phyloP scores from a whole-genome alignment of 768 basidiomycete genomes.

The Collybiopsis luxurians region DNA sequence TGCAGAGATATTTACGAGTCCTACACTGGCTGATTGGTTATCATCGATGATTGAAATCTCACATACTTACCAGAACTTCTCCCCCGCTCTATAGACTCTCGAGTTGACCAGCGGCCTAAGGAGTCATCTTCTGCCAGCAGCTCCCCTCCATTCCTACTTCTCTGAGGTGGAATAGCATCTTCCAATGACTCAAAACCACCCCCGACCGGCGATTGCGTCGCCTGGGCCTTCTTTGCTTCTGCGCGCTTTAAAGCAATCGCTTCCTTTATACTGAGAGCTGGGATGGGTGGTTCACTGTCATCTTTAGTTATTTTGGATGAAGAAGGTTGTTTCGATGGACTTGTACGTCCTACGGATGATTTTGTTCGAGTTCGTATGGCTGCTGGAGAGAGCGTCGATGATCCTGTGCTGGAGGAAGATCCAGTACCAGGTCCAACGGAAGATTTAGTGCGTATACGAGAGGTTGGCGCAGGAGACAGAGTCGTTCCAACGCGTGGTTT shows the following conservation, averaged over 20 bases:
- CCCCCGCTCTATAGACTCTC: slow-evolving; percentile 75
- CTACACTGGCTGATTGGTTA: slow-evolving; percentile 41
- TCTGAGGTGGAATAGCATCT: slow-evolving; percentile 39
- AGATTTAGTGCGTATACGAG: slow-evolving; percentile 18
- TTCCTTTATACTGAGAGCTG: slow-evolving; percentile 59
- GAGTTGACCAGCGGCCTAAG: slow-evolving; percentile 63
- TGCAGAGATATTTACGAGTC: slow-evolving; percentile 72
- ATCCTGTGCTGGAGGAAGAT: too few relatives aligned
- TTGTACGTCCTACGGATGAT: slow-evolving; percentile 19
- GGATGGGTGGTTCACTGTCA: slow-evolving; percentile 19
- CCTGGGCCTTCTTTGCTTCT: slow-evolving; percentile 65
- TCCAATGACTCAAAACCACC: slow-evolving; percentile 43
- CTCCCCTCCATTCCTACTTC: slow-evolving; percentile 15
- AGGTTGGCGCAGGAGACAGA: neutral
- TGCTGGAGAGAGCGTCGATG: neutral
- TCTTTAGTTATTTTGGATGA: slow-evolving; percentile 13
- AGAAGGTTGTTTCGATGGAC: slow-evolving; percentile 23
- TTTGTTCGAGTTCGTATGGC: slow-evolving; percentile 30
- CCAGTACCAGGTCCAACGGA: slow-evolving; percentile 5
- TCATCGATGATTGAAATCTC: slow-evolving; percentile 32
- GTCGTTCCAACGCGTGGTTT: neutral
- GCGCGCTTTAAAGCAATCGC: slow-evolving; percentile 78
- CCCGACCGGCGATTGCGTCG: slow-evolving; percentile 20
- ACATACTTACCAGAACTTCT: slow-evolving; percentile 68
- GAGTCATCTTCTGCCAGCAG: slow-evolving; percentile 46